Conservation (phyloP, 2,329 filamentous ascomycete genomes). For the Monilinia vaccinii-corymbosi region DNA sequence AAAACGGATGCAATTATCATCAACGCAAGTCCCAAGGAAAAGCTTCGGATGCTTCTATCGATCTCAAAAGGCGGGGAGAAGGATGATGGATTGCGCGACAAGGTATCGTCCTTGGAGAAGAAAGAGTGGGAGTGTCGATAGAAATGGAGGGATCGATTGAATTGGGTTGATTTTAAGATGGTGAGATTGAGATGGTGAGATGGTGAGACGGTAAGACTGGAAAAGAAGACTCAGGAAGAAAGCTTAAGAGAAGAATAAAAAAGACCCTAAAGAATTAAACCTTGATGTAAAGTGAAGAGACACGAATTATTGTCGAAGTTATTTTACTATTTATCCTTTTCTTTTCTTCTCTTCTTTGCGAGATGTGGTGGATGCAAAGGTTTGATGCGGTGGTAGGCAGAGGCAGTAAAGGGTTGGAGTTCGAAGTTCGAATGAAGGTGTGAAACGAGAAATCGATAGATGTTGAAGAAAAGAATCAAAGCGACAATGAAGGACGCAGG, state of each 20-base stretch:
- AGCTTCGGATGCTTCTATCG: conserved; percentile 3
- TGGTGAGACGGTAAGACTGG: too few relatives aligned
- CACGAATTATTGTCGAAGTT: too few relatives aligned
- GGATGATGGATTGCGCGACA: conserved; percentile 2
- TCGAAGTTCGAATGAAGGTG: not conserved
- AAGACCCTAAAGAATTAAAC: not conserved
- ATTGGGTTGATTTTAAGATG: not conserved
- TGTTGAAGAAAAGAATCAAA: not conserved
- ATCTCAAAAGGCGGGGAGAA: conserved; percentile 10
- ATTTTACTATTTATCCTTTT: too few relatives aligned
- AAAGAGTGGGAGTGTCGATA: not conserved
- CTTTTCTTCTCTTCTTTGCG: not conserved
- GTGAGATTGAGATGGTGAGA: too few relatives aligned
- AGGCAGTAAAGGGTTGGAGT: not conserved
- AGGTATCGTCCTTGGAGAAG: conserved; percentile 4
- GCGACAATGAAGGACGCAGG: not conserved
- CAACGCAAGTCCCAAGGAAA: conserved; percentile 11
- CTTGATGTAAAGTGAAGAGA: too few relatives aligned
- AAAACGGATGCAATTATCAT: conserved; percentile 18
- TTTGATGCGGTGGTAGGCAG: not conserved
- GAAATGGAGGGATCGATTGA: not conserved
- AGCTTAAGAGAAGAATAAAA: not conserved
- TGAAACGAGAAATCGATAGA: conserved; percentile 1
- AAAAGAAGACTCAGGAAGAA: not conserved
- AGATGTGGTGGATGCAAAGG: not conserved